Evolutionary conservation across 192 early-diverging fungal genomes (phyloP).

Genomic region (Coemansia sp.): DNA sequence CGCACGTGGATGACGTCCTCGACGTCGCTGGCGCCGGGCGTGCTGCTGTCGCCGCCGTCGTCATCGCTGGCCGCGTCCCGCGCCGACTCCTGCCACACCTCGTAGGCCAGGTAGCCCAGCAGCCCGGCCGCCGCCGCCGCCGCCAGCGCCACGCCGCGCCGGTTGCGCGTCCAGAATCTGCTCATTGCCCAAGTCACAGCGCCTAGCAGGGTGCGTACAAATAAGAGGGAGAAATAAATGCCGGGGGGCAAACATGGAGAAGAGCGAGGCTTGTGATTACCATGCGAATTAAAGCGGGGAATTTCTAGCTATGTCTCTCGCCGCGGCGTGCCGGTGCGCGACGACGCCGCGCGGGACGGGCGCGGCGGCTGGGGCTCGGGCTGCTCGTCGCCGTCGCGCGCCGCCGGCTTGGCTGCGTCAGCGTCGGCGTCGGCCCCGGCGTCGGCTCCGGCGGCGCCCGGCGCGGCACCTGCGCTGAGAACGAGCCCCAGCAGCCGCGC

Average conservation of each 20-base stretch:
- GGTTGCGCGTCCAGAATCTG: slow-evolving; percentile 12
- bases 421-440: not conserved
- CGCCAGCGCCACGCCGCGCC: slow-evolving; percentile 6
- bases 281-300: not conserved
- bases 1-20: not conserved
- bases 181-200: slow-evolving; percentile 18
- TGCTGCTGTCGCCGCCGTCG: not conserved
- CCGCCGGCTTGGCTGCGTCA: slow-evolving; percentile 6
- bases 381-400: slow-evolving; percentile 19
- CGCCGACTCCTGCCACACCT: slow-evolving; percentile 18
- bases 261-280: too few species aligned
- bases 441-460: not conserved
- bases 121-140: slow-evolving; percentile 8
- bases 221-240: too few species aligned
- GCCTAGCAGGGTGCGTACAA: too few species aligned
- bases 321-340: slow-evolving; percentile 33
- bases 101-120: slow-evolving; percentile 20
- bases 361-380: slow-evolving; percentile 18
- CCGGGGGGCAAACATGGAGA: too few species aligned
- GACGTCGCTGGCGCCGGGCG: not conserved
- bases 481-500: slow-evolving; percentile 19
- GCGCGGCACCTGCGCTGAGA: slow-evolving; percentile 6
- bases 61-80: not conserved
- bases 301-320: slow-evolving; percentile 9
- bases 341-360: slow-evolving; percentile 22